Evolutionary conservation across 2,329 filamentous ascomycete genomes (phyloP).

Genomic region (Colletotrichum endophyticum): DNA sequence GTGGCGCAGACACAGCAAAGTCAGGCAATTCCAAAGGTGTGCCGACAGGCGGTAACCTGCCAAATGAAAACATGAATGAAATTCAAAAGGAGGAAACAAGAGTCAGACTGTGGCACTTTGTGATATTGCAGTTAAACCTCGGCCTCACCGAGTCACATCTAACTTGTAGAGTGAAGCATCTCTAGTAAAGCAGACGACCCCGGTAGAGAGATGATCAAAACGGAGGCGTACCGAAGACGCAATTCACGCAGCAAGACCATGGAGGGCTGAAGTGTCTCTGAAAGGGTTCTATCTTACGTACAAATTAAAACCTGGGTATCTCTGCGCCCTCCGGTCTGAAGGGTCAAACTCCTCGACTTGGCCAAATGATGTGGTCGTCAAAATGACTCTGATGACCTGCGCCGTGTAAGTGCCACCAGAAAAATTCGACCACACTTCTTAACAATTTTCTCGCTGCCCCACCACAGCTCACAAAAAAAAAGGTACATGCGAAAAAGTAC

Average conservation of each 20-base stretch:
- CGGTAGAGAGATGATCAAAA: background rate
- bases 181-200: background rate
- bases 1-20: background rate
- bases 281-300: background rate
- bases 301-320: background rate
- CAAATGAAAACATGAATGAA: background rate
- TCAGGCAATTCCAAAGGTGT: background rate
- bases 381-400: background rate
- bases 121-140: background rate
- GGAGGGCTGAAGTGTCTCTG: background rate
- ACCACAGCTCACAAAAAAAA: background rate
- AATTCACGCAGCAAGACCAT: background rate
- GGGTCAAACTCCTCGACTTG: background rate
- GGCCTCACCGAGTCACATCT: background rate
- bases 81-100: background rate
- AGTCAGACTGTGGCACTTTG: background rate
- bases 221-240: background rate
- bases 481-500: background rate
- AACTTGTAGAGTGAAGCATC: background rate
- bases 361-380: background rate
- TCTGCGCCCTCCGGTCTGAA: background rate
- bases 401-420: background rate
- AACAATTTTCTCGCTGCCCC: background rate
- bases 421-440: background rate
- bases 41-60: background rate